phyloP scores from a whole-genome alignment of 2,329 filamentous ascomycete genomes.

The Sarocladium brachiariae region DNA sequence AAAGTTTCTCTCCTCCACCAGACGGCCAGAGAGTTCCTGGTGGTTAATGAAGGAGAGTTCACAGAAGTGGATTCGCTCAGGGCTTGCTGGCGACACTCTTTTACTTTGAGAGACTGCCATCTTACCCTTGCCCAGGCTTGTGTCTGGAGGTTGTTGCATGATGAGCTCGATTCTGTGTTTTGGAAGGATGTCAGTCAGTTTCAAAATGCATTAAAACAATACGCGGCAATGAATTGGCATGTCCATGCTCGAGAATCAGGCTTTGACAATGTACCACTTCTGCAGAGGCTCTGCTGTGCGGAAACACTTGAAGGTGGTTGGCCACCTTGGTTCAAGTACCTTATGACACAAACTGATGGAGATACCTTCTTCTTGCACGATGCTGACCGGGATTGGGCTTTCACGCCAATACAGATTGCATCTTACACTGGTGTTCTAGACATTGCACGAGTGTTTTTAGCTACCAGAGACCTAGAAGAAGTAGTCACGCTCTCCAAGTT shows the following conservation, averaged over 20 bases:
- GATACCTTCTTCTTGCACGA: background rate
- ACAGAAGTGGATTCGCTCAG: background rate
- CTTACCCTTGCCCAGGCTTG: background rate
- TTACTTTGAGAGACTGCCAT: background rate
- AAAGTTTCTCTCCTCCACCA: slow-evolving; percentile 23
- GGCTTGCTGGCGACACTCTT: background rate
- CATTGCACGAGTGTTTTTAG: background rate
- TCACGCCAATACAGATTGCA: background rate
- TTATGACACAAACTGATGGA: background rate
- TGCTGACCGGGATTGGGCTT: background rate
- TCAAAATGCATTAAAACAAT: background rate
- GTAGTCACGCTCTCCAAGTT: too few species aligned
- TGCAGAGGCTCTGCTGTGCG: too few species aligned
- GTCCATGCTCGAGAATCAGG: too few species aligned
- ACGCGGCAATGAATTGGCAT: too few species aligned
- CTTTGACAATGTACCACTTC: too few species aligned
- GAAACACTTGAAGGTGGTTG: background rate
- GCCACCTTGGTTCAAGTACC: background rate
- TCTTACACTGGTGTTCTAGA: background rate
- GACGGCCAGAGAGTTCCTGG: slow-evolving; percentile 24
- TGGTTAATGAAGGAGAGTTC: background rate
- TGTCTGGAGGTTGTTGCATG: background rate
- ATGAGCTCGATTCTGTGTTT: background rate
- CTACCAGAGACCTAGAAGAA: background rate
- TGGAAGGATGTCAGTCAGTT: background rate